phyloP scores from a whole-genome alignment of 83 land plant genomes.

The Picea engelmannii region DNA sequence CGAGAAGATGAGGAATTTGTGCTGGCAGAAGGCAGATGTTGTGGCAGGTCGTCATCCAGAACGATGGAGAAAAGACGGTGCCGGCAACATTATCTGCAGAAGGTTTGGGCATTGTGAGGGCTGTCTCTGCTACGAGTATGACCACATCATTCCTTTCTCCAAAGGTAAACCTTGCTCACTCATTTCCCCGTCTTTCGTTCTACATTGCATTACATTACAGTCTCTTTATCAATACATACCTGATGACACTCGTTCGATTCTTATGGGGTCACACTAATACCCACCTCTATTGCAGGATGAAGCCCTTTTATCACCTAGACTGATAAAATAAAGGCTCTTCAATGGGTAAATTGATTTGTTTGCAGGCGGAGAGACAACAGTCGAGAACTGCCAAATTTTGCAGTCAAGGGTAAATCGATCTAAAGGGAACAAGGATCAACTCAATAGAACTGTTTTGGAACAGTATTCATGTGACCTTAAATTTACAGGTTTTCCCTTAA shows the following conservation, averaged over 20 bases:
- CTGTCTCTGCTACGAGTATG: slow-evolving; percentile 95
- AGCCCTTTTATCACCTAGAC: too few relatives aligned
- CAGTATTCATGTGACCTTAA: slow-evolving; percentile 85
- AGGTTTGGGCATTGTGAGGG: slow-evolving; percentile 84
- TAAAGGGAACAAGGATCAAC: slow-evolving; percentile 66
- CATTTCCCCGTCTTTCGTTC: too few relatives aligned
- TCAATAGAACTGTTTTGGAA: slow-evolving; percentile 50
- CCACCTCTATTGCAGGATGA: too few relatives aligned
- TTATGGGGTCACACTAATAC: too few relatives aligned
- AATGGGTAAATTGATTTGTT: not conserved
- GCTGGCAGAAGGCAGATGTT: slow-evolving; percentile 86
- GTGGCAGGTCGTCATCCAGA: slow-evolving; percentile 94
- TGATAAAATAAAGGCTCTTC: too few relatives aligned
- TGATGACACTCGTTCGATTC: too few relatives aligned
- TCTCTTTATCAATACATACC: too few relatives aligned
- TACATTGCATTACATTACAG: too few relatives aligned
- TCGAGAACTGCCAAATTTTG: slow-evolving; percentile 91
- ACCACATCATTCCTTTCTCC: slow-evolving; percentile 91
- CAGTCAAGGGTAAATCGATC: slow-evolving; percentile 93
- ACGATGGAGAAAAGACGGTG: slow-evolving; percentile 91
- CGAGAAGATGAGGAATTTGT: slow-evolving; percentile 29
- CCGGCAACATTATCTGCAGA: slow-evolving; percentile 88
- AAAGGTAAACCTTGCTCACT: slow-evolving; percentile 54
- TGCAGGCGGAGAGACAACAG: slow-evolving; percentile 86
- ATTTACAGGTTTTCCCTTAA: slow-evolving; percentile 60